phyloP scores from a whole-genome alignment of 306 rosid genomes.

The Herpetospermum pedunculosum region DNA sequence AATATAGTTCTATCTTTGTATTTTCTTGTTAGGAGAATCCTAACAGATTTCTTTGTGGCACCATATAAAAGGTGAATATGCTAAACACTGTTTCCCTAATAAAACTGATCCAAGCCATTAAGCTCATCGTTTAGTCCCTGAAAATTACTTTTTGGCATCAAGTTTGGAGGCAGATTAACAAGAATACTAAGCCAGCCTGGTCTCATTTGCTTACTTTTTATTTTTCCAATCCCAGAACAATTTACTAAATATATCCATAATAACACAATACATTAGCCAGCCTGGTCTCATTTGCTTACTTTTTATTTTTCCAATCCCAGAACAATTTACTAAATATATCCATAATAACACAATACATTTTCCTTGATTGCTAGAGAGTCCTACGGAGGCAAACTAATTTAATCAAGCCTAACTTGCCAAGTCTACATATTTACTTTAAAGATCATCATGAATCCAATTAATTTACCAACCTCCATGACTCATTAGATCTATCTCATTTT shows the following conservation, averaged over 20 bases:
- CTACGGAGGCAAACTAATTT: neutral
- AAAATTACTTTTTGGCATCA: neutral
- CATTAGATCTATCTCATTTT: neutral
- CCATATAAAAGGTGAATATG: neutral
- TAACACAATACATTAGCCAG: neutral
- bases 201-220: neutral
- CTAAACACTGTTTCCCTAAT: neutral
- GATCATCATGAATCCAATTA: neutral
- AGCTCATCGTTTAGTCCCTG: neutral
- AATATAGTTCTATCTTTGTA: too few relatives aligned
- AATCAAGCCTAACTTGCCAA: neutral
- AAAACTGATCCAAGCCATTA: neutral
- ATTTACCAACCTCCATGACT: neutral
- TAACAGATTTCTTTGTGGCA: neutral
- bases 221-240: neutral
- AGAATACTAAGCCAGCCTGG: neutral
- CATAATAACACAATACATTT: neutral
- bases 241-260: neutral
- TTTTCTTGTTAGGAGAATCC: too few relatives aligned
- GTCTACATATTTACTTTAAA: neutral
- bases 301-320: neutral
- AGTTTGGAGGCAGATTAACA: neutral
- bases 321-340: neutral
- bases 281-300: neutral
- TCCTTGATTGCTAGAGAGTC: neutral